Evolutionary conservation across 768 basidiomycete genomes (phyloP).

Genomic region (Pleurotus djamor): DNA sequence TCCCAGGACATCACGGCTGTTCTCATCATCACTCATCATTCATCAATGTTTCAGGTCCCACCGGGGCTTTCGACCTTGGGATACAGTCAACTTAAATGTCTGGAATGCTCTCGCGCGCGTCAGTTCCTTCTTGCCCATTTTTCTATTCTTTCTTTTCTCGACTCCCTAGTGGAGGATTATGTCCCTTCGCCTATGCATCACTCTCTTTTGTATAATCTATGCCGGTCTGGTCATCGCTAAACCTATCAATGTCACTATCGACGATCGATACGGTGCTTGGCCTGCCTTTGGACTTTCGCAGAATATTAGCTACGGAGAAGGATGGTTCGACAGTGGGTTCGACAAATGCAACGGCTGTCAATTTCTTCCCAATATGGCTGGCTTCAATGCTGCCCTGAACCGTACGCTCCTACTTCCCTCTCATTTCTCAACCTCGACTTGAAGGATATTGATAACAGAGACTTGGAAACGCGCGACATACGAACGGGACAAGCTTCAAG

Average conservation of each 20-base stretch:
- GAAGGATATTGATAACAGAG: neutral
- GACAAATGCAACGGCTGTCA: neutral
- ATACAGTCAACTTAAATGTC: neutral
- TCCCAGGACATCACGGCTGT: no score
- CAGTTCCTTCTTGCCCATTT: neutral
- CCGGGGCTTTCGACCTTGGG: neutral
- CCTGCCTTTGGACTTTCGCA: neutral
- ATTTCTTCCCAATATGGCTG: no score
- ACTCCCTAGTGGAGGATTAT: conserved; percentile 7
- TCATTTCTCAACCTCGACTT: no score
- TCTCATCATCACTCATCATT: neutral
- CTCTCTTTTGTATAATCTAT: neutral
- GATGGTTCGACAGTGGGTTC: conserved; percentile 4
- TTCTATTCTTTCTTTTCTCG: neutral
- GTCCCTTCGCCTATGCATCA: neutral
- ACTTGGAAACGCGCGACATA: neutral
- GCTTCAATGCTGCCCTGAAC: no score
- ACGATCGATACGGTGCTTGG: neutral
- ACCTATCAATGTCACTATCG: neutral
- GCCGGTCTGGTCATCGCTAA: neutral
- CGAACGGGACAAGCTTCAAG: neutral
- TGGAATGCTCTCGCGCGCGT: neutral
- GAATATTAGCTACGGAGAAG: neutral
- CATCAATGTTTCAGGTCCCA: conserved; percentile 1
- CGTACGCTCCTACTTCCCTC: no score